These are phyloP conservation scores for Fusarium nisikadoi DNA, from an alignment of 2,329 filamentous ascomycete genomes.

Conservation along the genomic window DNA sequence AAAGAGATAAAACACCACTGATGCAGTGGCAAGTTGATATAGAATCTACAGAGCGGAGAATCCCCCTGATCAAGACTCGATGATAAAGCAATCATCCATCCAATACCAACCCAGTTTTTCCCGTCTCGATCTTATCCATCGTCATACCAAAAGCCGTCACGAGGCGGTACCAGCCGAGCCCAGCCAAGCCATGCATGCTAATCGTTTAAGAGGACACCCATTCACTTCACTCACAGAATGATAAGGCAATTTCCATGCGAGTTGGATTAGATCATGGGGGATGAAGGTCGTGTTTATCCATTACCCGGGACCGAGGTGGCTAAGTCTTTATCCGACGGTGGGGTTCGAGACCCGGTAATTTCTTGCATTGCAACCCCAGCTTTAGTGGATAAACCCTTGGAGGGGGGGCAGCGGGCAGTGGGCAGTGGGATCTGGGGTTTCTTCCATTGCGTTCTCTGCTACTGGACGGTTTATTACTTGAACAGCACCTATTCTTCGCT, in stretches of 20 bases:
- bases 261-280: slow-evolving; percentile 21
- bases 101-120: background rate
- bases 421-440: background rate
- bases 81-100: slow-evolving; percentile 13
- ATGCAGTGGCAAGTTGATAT: slow-evolving; percentile 28
- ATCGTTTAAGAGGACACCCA: slow-evolving; percentile 1
- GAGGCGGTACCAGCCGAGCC: slow-evolving; percentile 19
- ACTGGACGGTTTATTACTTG: slow-evolving; percentile 30
- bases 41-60: slow-evolving; percentile 11
- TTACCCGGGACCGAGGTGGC: slow-evolving; percentile 23
- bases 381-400: slow-evolving; percentile 27
- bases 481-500: slow-evolving; percentile 2
- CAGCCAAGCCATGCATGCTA: background rate
- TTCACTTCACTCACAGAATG: background rate
- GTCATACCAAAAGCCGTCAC: slow-evolving; percentile 1
- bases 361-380: slow-evolving; percentile 5
- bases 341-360: slow-evolving; percentile 6
- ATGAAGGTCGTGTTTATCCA: background rate
- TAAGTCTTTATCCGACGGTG: slow-evolving; percentile 33
- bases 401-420: background rate
- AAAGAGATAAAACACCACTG: background rate
- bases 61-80: slow-evolving; percentile 6
- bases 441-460: slow-evolving; percentile 9
- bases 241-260: slow-evolving; percentile 4
- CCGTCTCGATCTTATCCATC: background rate